Percentiles rank a stretch among this genome's conserved stretches.
Evolutionary conservation across 495 filamentous ascomycete species (phyloP).

Genomic region (Xylaria curta): DNA sequence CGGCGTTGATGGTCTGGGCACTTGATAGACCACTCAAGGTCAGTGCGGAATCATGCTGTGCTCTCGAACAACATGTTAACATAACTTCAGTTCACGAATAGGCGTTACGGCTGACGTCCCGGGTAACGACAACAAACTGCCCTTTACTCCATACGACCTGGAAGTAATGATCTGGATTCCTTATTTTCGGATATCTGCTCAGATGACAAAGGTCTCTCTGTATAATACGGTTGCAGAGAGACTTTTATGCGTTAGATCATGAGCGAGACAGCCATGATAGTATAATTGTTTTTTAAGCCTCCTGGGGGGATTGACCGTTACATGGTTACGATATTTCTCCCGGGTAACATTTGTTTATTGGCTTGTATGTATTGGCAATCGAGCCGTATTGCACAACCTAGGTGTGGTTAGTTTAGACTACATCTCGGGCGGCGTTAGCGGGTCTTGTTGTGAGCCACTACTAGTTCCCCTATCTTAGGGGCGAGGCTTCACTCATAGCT

Average conservation of each 20-base stretch:
- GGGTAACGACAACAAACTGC: slow-evolving; percentile 25
- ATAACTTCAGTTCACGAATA: slow-evolving; percentile 11
- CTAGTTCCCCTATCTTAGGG: neutral
- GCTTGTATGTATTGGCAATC: slow-evolving; percentile 17
- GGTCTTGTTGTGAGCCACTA: neutral
- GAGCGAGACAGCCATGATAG: slow-evolving; percentile 14
- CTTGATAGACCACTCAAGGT: slow-evolving; percentile 22
- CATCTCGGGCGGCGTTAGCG: slow-evolving; percentile 16
- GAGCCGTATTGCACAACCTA: slow-evolving; percentile 24
- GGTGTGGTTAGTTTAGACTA: slow-evolving; percentile 20
- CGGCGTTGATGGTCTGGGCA: slow-evolving; percentile 22
- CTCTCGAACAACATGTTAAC: neutral
- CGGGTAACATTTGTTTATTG: slow-evolving; percentile 16
- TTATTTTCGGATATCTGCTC: neutral
- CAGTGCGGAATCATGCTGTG: neutral
- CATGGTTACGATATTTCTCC: slow-evolving; percentile 7
- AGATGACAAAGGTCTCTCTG: neutral
- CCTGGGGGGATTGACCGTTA: neutral
- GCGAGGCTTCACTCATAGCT: neutral
- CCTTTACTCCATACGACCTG: slow-evolving; percentile 24
- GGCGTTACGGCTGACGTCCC: slow-evolving; percentile 23
- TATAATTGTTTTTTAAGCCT: slow-evolving; percentile 10
- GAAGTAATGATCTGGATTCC: slow-evolving; percentile 12
- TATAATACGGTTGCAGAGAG: neutral
- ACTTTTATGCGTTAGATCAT: slow-evolving; percentile 3